These are phyloP conservation scores for Auricularia cornea DNA, from an alignment of 768 basidiomycete species.

Conservation along the genomic window DNA sequence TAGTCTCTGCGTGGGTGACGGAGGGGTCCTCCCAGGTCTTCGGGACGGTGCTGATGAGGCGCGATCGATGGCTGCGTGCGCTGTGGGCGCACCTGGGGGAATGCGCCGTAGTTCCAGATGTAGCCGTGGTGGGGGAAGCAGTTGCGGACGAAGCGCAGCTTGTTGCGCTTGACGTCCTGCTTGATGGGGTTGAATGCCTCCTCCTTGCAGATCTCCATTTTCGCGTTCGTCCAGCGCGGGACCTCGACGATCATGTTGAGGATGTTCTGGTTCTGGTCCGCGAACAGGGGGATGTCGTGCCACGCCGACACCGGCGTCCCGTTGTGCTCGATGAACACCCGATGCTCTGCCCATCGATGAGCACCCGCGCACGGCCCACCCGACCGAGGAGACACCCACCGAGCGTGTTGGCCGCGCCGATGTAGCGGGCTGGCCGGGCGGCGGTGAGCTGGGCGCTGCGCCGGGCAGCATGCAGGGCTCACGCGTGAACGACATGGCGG, in stretches of 20 bases:
- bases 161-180: conserved; percentile 96
- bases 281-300: conserved; percentile 98
- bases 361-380: conserved; percentile 2
- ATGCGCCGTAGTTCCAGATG: conserved; percentile 99
- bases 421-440: conserved; percentile 69
- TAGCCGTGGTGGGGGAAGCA: conserved; percentile 99
- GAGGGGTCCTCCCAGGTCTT: conserved; percentile 97
- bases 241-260: conserved; percentile 99
- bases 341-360: conserved; percentile 58
- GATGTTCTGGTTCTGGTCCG: conserved; percentile 89
- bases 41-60: conserved; percentile 21
- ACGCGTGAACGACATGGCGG: neutral
- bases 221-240: conserved; percentile 99
- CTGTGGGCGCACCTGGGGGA: conserved; percentile 65
- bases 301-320: conserved; percentile 75
- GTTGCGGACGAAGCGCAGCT: conserved; percentile 94
- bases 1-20: conserved; percentile 86
- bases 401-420: conserved; percentile 88
- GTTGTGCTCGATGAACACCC: conserved; percentile 88
- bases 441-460: too few relatives aligned
- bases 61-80: neutral
- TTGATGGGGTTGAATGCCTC: conserved; percentile 99
- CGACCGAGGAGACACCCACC: conserved; percentile 56
- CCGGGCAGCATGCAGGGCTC: neutral
- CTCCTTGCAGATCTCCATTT: conserved; percentile 99